Evolutionary conservation across 2,329 filamentous ascomycete species (phyloP).

Genomic region (Colletotrichum costaricense): DNA sequence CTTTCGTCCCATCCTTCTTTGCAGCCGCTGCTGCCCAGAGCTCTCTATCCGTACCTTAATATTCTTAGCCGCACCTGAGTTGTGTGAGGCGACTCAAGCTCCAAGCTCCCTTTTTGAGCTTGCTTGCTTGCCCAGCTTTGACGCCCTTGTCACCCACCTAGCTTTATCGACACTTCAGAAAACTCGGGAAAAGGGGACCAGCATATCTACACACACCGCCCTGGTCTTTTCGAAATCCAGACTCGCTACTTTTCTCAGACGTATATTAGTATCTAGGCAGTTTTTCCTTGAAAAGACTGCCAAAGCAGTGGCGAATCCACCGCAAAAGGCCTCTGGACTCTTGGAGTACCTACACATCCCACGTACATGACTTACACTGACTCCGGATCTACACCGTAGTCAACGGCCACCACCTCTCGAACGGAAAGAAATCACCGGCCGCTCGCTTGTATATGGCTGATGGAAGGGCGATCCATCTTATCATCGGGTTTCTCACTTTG

Average conservation of each 20-base stretch:
- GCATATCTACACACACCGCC: neutral
- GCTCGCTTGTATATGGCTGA: too few species aligned
- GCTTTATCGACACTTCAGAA: too few species aligned
- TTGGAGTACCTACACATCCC: too few species aligned
- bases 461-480: too few species aligned
- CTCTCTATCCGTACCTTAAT: neutral
- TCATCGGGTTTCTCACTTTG: too few species aligned
- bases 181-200: neutral
- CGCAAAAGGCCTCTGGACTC: neutral
- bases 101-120: neutral
- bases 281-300: neutral
- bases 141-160: neutral
- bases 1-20: conserved; percentile 10
- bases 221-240: neutral
- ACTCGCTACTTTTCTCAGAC: neutral
- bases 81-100: conserved; percentile 8
- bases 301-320: neutral
- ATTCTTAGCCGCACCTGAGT: conserved; percentile 7
- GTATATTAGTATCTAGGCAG: neutral
- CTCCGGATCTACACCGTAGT: too few species aligned
- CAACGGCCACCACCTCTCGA: too few species aligned
- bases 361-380: too few species aligned
- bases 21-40: conserved; percentile 13
- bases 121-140: neutral
- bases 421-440: too few species aligned